Base-by-base conservation (phyloP, 768 basidiomycete genomes). In the Coprinellus micaceus region DNA sequence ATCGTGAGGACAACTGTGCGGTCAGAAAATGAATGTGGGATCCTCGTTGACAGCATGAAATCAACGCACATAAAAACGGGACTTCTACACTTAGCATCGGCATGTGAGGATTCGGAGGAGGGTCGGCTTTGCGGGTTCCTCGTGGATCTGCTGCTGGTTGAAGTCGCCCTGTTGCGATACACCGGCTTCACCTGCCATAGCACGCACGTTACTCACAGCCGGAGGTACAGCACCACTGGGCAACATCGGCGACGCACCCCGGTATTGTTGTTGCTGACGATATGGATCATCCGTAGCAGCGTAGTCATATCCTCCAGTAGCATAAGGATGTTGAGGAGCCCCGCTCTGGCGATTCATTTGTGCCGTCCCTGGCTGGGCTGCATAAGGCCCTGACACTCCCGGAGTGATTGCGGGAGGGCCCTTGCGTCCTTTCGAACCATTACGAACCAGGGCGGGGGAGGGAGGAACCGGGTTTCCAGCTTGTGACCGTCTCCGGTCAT, bases 221-320 rank as follows among this genome's bases (percentile, higher is more conserved):
- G 86, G 88, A 53, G 85, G 85, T 28, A 80, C 87, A 37, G 83
- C 84, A 40, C 80, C 78, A 51, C 77, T 84, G 25, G 88, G 81
- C 53, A 90, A 81, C 90, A 93, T 93, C 17, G 89, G 90, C 39
- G 90, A 91, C 26, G 82, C 80, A 51, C 88, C 82, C n/a, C 88
- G 87, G 63, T 92, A 92, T 54, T 74, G 80, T 64, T 80, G 81
- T 60, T 81, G 80, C 57, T 65, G 71, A 44, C 76, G 78, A 63
- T 82, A 85, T 24, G 74, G 73, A 59, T 88, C 88, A 41, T 90
- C 86, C 40, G 70, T 75, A 26, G 66, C 67, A 21, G 75, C 69
- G 60, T 85, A 84, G 61, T 89, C 86, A 67, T 83, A 83, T 9
- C 80, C 86, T 19, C 78, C 76, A 12, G 78, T 82, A 22, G 89